Conservation (phyloP, 345 rosid genomes). For the Hypericum perforatum region DNA sequence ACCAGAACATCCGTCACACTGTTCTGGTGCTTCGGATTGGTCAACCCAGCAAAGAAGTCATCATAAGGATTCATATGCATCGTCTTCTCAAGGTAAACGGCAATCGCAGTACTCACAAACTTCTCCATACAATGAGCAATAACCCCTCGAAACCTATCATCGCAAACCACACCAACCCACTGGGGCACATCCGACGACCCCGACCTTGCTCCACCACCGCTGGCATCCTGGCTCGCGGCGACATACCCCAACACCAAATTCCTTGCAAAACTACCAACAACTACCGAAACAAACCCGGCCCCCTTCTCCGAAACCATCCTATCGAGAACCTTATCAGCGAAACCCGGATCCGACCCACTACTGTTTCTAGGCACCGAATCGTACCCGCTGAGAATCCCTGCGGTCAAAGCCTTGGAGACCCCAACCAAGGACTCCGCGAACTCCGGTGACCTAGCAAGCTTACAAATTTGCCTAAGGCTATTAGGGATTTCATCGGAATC, state of each 20-base stretch:
- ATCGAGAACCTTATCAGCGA: slow-evolving; percentile 54
- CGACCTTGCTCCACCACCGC: slow-evolving; percentile 11
- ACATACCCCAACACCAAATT: slow-evolving; percentile 66
- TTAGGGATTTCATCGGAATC: slow-evolving; percentile 75
- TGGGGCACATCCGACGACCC: slow-evolving; percentile 26
- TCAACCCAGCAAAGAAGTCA: slow-evolving; percentile 68
- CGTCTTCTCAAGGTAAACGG: slow-evolving; percentile 88
- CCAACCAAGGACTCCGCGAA: slow-evolving; percentile 44
- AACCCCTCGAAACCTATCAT: slow-evolving; percentile 56
- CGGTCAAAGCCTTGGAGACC: slow-evolving; percentile 53
- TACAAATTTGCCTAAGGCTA: slow-evolving; percentile 77
- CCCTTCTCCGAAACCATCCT: slow-evolving; percentile 61
- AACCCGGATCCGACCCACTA: slow-evolving; percentile 13
- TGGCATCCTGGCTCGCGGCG: slow-evolving; percentile 3
- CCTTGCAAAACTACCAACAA: slow-evolving; percentile 87
- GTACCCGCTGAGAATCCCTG: slow-evolving; percentile 58
- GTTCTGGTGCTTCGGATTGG: slow-evolving; percentile 72
- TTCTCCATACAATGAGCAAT: slow-evolving; percentile 69
- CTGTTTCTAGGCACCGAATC: slow-evolving; percentile 17
- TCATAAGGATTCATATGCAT: slow-evolving; percentile 70
- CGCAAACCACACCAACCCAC: slow-evolving; percentile 50
- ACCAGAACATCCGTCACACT: slow-evolving; percentile 58
- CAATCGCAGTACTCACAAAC: slow-evolving; percentile 69
- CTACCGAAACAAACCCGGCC: slow-evolving; percentile 69
- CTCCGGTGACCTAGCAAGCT: slow-evolving; percentile 57